phyloP scores from a whole-genome alignment of 1,284 basidiomycete species.

The Crepidotus sp. region DNA sequence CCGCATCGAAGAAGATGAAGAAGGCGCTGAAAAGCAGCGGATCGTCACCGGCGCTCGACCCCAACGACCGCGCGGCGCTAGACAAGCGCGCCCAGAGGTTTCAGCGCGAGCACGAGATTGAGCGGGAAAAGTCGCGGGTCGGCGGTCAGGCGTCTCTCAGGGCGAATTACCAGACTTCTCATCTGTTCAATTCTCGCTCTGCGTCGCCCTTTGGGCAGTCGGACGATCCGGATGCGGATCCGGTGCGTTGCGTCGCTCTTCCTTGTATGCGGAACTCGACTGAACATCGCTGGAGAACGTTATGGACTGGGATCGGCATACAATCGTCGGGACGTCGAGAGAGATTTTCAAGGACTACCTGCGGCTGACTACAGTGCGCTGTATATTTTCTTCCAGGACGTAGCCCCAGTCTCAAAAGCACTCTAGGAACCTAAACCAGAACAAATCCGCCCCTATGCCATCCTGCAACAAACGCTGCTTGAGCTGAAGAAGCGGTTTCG shows the following conservation, averaged over 20 bases:
- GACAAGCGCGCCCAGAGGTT: slow-evolving; percentile 69
- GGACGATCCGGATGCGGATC: slow-evolving; percentile 64
- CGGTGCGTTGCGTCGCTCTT: slow-evolving; percentile 45
- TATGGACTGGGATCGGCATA: slow-evolving; percentile 92
- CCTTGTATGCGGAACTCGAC: slow-evolving; percentile 4
- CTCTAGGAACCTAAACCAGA: slow-evolving; percentile 87
- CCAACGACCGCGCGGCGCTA: slow-evolving; percentile 58
- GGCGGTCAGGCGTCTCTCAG: slow-evolving; percentile 33
- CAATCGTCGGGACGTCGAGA: slow-evolving; percentile 86
- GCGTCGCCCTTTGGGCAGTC: slow-evolving; percentile 34
- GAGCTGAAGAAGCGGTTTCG: slow-evolving; percentile 89
- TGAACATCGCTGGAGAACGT: slow-evolving; percentile 59
- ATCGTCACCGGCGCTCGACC: slow-evolving; percentile 36
- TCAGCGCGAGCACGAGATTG: slow-evolving; percentile 73
- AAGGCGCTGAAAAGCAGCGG: slow-evolving; percentile 34
- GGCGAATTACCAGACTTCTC: slow-evolving; percentile 41
- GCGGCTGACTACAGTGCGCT: slow-evolving; percentile 66
- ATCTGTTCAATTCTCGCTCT: slow-evolving; percentile 44
- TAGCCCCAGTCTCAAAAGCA: slow-evolving; percentile 5
- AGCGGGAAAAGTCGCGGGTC: slow-evolving; percentile 50
- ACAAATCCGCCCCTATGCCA: slow-evolving; percentile 82
- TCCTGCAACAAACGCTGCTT: slow-evolving; percentile 79
- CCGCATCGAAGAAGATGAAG: slow-evolving; percentile 54
- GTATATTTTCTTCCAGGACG: background rate
- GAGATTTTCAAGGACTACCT: slow-evolving; percentile 96